Conservation (phyloP, 1,284 basidiomycete genomes). For the Leccinum fallax region DNA sequence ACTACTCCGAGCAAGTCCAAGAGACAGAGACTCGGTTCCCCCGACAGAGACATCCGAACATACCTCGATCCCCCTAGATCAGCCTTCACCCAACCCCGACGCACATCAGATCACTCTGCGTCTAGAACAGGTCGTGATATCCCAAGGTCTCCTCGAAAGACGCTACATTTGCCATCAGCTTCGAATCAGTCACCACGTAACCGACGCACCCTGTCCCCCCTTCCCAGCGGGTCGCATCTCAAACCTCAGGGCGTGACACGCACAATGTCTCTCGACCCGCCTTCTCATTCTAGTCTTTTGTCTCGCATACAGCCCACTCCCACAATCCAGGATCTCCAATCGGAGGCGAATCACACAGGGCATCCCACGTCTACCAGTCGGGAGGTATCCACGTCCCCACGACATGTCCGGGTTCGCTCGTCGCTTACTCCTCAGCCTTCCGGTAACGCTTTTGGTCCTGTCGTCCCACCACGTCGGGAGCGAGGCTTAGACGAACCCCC, state of each 20-base stretch:
- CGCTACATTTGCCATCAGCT: constrained; percentile 33
- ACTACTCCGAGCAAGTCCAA: constrained; percentile 42
- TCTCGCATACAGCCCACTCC: constrained; percentile 22
- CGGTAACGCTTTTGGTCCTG: constrained; percentile 51
- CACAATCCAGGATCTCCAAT: constrained; percentile 38
- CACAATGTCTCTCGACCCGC: constrained; percentile 67
- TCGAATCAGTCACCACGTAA: constrained; percentile 31
- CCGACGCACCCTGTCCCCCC: constrained; percentile 46
- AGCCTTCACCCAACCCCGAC: constrained; percentile 41
- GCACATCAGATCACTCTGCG: constrained; percentile 9
- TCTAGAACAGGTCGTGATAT: constrained; percentile 13
- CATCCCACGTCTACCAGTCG: constrained; percentile 39
- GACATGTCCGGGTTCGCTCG: constrained; percentile 61
- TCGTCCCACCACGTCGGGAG: constrained; percentile 39
- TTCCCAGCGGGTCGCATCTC: constrained; percentile 30
- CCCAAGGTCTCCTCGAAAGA: constrained; percentile 32
- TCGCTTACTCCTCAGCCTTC: constrained; percentile 69
- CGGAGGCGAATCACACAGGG: constrained; percentile 42
- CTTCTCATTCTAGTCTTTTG: constrained; percentile 34
- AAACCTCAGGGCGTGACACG: constrained; percentile 42
- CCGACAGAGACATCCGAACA: constrained; percentile 35
- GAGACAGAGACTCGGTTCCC: constrained; percentile 58
- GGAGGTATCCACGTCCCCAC: constrained; percentile 42
- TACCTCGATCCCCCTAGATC: constrained; percentile 60
- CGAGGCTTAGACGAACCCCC: constrained; percentile 67